Base-by-base conservation (phyloP, 768 basidiomycete species). In the Boletus coccyginus region DNA sequence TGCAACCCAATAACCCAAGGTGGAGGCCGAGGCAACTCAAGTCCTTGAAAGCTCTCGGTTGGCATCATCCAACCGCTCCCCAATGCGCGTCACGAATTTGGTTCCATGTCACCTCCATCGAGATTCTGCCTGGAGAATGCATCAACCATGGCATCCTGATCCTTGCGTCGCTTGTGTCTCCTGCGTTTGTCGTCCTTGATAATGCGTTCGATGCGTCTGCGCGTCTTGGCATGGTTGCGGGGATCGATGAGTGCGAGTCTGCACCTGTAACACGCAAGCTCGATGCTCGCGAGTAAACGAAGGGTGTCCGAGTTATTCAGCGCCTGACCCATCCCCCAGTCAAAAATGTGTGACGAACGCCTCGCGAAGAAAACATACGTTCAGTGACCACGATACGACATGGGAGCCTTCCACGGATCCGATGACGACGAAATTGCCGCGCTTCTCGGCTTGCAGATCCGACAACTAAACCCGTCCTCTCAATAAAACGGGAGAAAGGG, bases 371-470 rank as follows among this genome's bases (percentile, higher is more conserved):
- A 39, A 53, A 43, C 85, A 53, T 63, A 90, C 90, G 65, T 92
- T 92, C 56, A 92, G 69, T 32, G 91, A 92, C 90, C 90, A 93
- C 14, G 91, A 92, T 33, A 92, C 76, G 40, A 93, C 90, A 41
- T 81, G 82, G 40, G 77, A 68, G 21, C 83, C 85, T 56, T 92
- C 88, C 21, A 93, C 84, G 53, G 87, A 88, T 42, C 88, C 86
- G 52, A 93, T 81, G 29, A 93, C 89, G 21, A 93, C 86, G 66
- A 93, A 93, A 68, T 92, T 92, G 50, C 91, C 91, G 60, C 91
- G 82, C 72, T 89, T 90, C 73, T 93, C 91, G 17, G 90, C 90
- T 74, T 92, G 88, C 38, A 92, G 73, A 67, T 92, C 86, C 55
- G 82, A 83, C 24, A 76, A 66, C 87, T 89, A 54, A 21, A 36